These are phyloP conservation scores for Pseudomicrostroma phylloplanum DNA, from an alignment of 1,284 basidiomycete genomes.

Conservation along the genomic window DNA sequence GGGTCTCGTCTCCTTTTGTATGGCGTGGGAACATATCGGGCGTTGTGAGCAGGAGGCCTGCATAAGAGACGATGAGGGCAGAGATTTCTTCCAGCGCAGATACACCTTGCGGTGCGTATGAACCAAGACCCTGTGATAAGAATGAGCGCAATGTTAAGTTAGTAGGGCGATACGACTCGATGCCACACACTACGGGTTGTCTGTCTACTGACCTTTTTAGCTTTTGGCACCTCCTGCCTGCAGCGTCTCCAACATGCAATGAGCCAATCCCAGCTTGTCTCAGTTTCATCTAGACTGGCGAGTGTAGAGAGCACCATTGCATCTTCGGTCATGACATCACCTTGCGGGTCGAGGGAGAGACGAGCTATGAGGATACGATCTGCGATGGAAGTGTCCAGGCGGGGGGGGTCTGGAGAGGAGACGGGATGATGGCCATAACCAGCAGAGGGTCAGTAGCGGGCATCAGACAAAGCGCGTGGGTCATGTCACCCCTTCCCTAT, in stretches of 20 bases:
- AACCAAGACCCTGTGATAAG: background rate
- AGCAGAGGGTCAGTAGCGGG: too few relatives aligned
- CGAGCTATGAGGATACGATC: constrained; percentile 81
- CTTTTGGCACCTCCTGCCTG: constrained; percentile 22
- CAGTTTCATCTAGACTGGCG: constrained; percentile 67
- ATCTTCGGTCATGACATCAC: constrained; percentile 74
- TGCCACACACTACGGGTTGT: background rate
- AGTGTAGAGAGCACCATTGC: constrained; percentile 70
- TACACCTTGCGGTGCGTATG: background rate
- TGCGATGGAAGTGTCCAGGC: constrained; percentile 52
- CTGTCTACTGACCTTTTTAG: constrained; percentile 18
- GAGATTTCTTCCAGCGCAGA: constrained; percentile 25
- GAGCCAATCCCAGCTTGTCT: constrained; percentile 86
- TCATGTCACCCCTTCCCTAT: background rate
- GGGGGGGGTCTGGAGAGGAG: constrained; percentile 15
- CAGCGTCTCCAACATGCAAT: constrained; percentile 76
- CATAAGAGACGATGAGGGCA: constrained; percentile 74
- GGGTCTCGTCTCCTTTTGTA: constrained; percentile 22
- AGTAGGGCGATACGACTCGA: background rate
- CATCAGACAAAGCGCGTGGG: background rate
- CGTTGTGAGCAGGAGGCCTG: constrained; percentile 80
- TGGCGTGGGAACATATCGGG: constrained; percentile 74
- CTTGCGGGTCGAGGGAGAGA: constrained; percentile 68
- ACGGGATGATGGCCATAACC: background rate
- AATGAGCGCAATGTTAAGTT: background rate